Evolutionary conservation across 768 basidiomycete species (phyloP).

Genomic region (Tremella yokohamensis): DNA sequence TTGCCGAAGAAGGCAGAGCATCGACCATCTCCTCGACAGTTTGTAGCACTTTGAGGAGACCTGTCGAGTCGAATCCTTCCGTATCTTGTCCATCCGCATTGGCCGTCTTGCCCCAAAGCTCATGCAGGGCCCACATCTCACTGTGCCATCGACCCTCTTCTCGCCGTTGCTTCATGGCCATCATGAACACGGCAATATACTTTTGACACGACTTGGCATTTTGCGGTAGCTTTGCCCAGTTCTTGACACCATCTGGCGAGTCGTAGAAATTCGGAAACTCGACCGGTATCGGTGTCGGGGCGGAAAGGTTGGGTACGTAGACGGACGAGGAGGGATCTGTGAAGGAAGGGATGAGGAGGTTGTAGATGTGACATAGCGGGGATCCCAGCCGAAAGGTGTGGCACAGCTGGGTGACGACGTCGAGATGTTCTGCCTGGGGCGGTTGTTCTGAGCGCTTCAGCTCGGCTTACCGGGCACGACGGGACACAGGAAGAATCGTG

Average conservation of each 20-base stretch:
- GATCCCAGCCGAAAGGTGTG: slow-evolving; percentile 88
- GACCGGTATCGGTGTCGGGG: slow-evolving; percentile 33
- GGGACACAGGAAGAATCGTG: too few species aligned
- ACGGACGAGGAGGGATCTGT: slow-evolving; percentile 25
- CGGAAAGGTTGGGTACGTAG: slow-evolving; percentile 17
- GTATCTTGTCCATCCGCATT: slow-evolving; percentile 59
- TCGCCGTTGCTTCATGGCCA: slow-evolving; percentile 71
- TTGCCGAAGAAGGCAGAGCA: slow-evolving; percentile 46
- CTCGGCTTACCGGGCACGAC: not conserved
- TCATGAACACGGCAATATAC: slow-evolving; percentile 84
- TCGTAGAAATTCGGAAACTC: slow-evolving; percentile 42
- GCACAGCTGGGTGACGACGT: slow-evolving; percentile 93
- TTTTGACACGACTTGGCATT: slow-evolving; percentile 79
- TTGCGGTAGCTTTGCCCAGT: slow-evolving; percentile 56
- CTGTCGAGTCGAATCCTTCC: slow-evolving; percentile 68
- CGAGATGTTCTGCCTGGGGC: slow-evolving; percentile 50
- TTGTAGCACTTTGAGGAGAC: slow-evolving; percentile 73
- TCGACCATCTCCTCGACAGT: slow-evolving; percentile 49
- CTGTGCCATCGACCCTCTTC: slow-evolving; percentile 66
- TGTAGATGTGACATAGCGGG: slow-evolving; percentile 92
- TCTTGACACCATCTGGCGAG: slow-evolving; percentile 38
- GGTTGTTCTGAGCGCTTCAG: slow-evolving; percentile 34
- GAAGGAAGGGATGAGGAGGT: slow-evolving; percentile 62
- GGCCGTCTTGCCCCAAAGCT: slow-evolving; percentile 72
- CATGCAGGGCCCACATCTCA: slow-evolving; percentile 77